A percentile compares a stretch with the other conserved stretches of the same genome.
Evolutionary conservation across 495 filamentous ascomycete genomes (phyloP).

Genomic region (Tuber microsphaerosporum): DNA sequence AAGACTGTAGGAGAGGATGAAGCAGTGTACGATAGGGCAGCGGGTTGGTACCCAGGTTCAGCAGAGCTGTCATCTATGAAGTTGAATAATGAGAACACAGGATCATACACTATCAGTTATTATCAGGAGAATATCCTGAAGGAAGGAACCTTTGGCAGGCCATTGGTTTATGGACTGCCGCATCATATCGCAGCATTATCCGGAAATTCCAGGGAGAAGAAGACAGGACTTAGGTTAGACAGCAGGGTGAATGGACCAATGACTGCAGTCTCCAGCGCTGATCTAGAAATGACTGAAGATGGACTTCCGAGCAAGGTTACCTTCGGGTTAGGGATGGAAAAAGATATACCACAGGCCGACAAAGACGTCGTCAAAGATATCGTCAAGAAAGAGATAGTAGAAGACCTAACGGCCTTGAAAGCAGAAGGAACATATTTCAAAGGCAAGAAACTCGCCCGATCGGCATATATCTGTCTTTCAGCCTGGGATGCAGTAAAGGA

Average conservation of each 20-base stretch:
- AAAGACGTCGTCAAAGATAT: background rate
- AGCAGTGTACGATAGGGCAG: conserved; percentile 60
- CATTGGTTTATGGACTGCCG: conserved; percentile 82
- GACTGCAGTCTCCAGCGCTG: conserved; percentile 61
- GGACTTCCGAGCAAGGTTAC: conserved; percentile 63
- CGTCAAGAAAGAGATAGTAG: conserved; percentile 5
- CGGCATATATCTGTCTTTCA: conserved; percentile 63
- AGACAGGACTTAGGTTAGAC: conserved; percentile 47
- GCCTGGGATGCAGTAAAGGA: conserved; percentile 59
- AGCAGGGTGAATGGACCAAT: conserved; percentile 60
- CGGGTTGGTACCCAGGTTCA: conserved; percentile 62
- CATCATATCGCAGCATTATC: conserved; percentile 71
- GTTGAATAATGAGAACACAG: conserved; percentile 51
- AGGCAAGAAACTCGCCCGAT: conserved; percentile 80
- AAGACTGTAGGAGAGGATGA: conserved; percentile 50
- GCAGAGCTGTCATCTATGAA: conserved; percentile 53
- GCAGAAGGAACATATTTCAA: conserved; percentile 66
- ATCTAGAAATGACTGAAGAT: conserved; percentile 66
- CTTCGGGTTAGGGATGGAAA: background rate
- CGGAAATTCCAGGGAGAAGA: conserved; percentile 42
- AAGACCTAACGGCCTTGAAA: background rate
- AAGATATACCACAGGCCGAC: conserved; percentile 2
- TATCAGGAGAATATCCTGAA: conserved; percentile 27
- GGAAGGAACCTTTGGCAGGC: conserved; percentile 36
- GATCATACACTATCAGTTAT: conserved; percentile 67